Conservation (phyloP, 352 stramenopile genomes). For the Phytophthora pisi region DNA sequence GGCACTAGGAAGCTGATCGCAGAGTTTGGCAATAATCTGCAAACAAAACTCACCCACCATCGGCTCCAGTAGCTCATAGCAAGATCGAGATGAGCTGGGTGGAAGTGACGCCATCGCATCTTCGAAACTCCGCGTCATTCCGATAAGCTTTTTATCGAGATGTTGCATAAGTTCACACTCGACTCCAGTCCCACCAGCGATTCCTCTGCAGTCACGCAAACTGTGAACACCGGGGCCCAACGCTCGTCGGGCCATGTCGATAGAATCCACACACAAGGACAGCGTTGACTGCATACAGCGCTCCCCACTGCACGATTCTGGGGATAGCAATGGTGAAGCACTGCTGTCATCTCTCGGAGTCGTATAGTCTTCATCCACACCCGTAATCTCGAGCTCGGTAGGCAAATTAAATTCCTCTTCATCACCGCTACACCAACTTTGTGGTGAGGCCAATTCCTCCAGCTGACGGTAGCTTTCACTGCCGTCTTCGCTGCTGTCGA, state of each 20-base stretch:
- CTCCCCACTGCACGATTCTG: slow-evolving; percentile 3
- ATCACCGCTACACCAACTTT: slow-evolving; percentile 3
- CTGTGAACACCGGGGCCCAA: slow-evolving; percentile 44
- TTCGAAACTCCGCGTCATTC: slow-evolving; percentile 29
- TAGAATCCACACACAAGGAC: slow-evolving; percentile 47
- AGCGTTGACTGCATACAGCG: slow-evolving; percentile 22
- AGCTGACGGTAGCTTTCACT: neutral
- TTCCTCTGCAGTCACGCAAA: slow-evolving; percentile 9
- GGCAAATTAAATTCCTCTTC: slow-evolving; percentile 5
- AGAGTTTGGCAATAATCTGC: slow-evolving; percentile 54
- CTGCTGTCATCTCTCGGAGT: neutral
- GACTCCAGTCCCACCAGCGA: slow-evolving; percentile 28
- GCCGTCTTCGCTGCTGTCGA: neutral
- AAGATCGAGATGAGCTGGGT: slow-evolving; percentile 1
- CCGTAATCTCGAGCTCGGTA: neutral
- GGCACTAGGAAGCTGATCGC: slow-evolving; percentile 53
- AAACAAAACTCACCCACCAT: slow-evolving; percentile 65
- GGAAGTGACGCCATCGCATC: slow-evolving; percentile 13
- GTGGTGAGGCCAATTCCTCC: slow-evolving; percentile 11
- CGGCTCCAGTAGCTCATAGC: slow-evolving; percentile 38
- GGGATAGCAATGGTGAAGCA: neutral
- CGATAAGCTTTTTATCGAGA: slow-evolving; percentile 36
- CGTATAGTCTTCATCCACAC: neutral
- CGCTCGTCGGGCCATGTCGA: slow-evolving; percentile 48
- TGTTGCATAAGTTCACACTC: slow-evolving; percentile 44